Evolutionary conservation across 179 eudicot species (phyloP).

Genomic region (Sideroxylon spinosum): DNA sequence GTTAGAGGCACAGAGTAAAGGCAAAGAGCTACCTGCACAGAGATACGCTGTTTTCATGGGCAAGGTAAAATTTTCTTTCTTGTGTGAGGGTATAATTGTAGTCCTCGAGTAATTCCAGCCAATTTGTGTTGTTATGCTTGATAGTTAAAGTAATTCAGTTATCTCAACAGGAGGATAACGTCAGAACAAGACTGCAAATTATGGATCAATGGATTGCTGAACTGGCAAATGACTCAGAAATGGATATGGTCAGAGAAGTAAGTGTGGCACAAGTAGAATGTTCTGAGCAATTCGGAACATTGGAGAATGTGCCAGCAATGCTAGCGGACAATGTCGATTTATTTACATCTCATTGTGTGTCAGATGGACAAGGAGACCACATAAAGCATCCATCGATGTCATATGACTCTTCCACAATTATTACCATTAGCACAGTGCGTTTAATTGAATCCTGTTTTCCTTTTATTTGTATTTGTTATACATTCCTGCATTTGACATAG

Average conservation of each 20-base stretch:
- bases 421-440: constrained; percentile 23
- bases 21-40: constrained; percentile 7
- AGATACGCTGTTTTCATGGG: background rate
- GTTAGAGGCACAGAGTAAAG: constrained; percentile 15
- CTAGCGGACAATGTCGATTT: constrained; percentile 23
- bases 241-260: constrained; percentile 3
- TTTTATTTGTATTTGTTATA: background rate
- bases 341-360: constrained; percentile 21
- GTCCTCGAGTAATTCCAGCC: background rate
- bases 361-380: constrained; percentile 19
- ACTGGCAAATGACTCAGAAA: constrained; percentile 9
- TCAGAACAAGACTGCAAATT: constrained; percentile 9
- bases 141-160: background rate
- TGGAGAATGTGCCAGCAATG: constrained; percentile 22
- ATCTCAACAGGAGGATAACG: constrained; percentile 12
- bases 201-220: constrained; percentile 22
- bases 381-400: constrained; percentile 11
- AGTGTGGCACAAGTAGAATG: constrained; percentile 6
- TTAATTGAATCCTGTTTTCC: background rate
- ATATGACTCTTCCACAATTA: constrained; percentile 11
- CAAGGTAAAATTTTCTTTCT: constrained; percentile 9
- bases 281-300: constrained; percentile 18
- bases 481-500: background rate
- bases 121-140: background rate
- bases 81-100: background rate